Base-by-base conservation (phyloP, 1,139 yeast genomes). In the Zygosaccharomyces sapae region DNA sequence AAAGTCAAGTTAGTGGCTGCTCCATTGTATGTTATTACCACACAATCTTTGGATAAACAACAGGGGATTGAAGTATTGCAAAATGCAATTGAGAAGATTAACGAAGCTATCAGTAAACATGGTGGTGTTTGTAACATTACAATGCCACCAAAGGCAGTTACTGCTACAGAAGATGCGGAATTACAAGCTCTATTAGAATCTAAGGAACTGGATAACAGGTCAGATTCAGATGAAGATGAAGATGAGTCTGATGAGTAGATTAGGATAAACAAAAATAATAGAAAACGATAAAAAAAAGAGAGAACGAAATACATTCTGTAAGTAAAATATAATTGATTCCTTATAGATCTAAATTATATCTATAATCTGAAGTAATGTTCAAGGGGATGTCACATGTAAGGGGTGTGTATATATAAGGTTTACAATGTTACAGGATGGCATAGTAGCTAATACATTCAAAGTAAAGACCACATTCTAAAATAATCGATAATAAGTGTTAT, bases 111-210 rank as follows among this genome's bases (percentile, higher is more conserved):
- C 63, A 79, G 78, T 55, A 72, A 76, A 29, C 77, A 80, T 46
- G 96, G 89, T 50, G 99, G 99, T 65, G 79, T 81, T 51, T 84
- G 96, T 68, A 88, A 86, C 59, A 85, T 92, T 56, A 89, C 95
- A 54, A 90, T 92, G 97, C 92, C 95, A 61, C 97, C 98, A 65
- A 90, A 90, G 80, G 97, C 97, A 42, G 97, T 92, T 57, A 88
- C 97, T 52, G 97, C 96, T 52, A 86, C 92, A 53, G 99, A 92
- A 69, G 99, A 92, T 69, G 97, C 97, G 52, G 97, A 90, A 72
- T 80, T 92, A 66, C 96, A 89, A 71, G 96, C 96, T 55, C 76
- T 92, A 58, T 84, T 92, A 81, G 89, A 83, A 68, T 75, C 80
- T 65, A 80, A 81, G 57, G 88, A 81, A 68, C 70, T 78, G 61